A percentile compares a stretch with the other conserved stretches of the same genome.
These are phyloP conservation scores for Hondaea fermentalgiana DNA, from an alignment of 108 stramenopile species.

Conservation along the genomic window DNA sequence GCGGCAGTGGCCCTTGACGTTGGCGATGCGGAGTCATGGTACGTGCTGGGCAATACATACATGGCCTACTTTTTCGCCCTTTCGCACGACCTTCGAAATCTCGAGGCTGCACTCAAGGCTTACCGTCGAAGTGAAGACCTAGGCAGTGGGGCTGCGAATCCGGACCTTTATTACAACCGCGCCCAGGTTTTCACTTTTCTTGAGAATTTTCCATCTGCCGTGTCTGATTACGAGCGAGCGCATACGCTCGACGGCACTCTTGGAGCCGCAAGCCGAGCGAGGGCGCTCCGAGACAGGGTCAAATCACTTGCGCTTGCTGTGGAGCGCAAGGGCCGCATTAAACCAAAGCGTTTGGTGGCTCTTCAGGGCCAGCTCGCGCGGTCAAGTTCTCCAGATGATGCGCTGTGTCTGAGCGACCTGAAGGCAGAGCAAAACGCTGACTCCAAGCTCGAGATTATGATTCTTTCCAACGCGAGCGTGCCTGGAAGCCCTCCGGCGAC, in stretches of 20 bases:
- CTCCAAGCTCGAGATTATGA: not conserved
- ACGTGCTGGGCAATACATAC: constrained; percentile 40
- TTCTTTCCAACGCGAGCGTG: not conserved
- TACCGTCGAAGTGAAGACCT: constrained; percentile 13
- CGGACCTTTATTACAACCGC: constrained; percentile 37
- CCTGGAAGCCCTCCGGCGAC: not conserved
- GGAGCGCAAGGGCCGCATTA: not conserved
- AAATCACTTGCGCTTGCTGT: constrained; percentile 2
- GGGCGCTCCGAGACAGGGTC: not conserved
- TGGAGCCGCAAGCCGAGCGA: not conserved
- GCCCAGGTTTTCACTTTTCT: constrained; percentile 29
- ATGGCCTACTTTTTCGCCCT: constrained; percentile 25
- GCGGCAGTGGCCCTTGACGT: constrained; percentile 28
- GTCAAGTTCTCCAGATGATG: not conserved
- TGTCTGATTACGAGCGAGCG: constrained; percentile 18
- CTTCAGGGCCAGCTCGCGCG: not conserved
- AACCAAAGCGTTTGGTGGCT: not conserved
- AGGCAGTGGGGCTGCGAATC: constrained; percentile 4
- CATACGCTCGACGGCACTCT: constrained; percentile 22
- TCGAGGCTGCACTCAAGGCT: constrained; percentile 32
- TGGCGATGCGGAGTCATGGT: constrained; percentile 34
- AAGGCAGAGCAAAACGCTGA: not conserved
- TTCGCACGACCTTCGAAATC: constrained; percentile 10
- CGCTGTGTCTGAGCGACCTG: not conserved
- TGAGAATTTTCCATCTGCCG: constrained; percentile 30